phyloP scores from a whole-genome alignment of 139 green algal species.

The Pseudopediastrum boryanum region DNA sequence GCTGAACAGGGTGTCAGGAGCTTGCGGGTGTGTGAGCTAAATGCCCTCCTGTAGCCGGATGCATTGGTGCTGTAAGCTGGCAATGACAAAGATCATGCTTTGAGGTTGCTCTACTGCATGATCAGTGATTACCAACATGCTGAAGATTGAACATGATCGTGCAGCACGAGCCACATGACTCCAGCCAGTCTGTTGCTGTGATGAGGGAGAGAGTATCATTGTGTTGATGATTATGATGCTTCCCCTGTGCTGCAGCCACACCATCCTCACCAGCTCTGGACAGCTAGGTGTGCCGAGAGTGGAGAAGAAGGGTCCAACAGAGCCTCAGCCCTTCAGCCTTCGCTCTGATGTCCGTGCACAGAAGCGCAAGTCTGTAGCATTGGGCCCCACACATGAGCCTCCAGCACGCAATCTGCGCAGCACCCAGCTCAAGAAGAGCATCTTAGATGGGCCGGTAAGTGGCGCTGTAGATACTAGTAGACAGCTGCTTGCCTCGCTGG shows the following conservation, averaged over 20 bases:
- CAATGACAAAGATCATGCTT: no score
- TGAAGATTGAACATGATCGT: no score
- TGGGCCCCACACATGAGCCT: conserved; percentile 7
- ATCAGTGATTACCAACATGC: no score
- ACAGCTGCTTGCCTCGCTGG: no score
- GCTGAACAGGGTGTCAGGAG: no score
- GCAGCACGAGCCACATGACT: no score
- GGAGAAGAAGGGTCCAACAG: conserved; percentile 46
- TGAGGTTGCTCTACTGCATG: no score
- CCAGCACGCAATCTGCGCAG: conserved; percentile 17
- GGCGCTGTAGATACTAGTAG: no score
- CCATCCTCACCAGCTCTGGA: conserved; percentile 45
- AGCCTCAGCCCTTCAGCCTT: conserved; percentile 49
- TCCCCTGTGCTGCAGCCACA: conserved; percentile 38
- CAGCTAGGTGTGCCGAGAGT: conserved; percentile 54
- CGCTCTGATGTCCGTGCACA: conserved; percentile 46
- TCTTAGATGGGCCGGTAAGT: conserved; percentile 43
- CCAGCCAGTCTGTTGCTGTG: no score
- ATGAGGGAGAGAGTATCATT: not conserved
- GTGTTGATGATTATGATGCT: conserved; percentile 14
- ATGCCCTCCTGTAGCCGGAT: not conserved
- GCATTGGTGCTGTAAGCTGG: not conserved
- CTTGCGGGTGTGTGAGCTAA: no score
- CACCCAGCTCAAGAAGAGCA: conserved; percentile 30
- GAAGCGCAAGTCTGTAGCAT: not conserved